Evolutionary conservation across 345 rosid species (phyloP).

Genomic region (Limnanthes douglasii): DNA sequence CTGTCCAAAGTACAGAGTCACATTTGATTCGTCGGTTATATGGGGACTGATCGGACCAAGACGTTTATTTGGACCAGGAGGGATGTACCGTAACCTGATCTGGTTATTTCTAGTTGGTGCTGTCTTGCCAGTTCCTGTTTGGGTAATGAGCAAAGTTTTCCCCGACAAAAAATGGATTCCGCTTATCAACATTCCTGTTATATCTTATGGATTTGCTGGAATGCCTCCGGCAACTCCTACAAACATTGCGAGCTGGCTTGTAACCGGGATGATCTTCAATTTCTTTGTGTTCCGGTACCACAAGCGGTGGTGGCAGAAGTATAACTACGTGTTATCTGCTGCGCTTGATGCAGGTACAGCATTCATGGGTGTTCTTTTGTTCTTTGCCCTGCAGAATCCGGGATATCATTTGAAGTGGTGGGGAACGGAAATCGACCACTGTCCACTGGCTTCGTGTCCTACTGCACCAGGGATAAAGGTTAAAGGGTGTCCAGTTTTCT

Average conservation of each 20-base stretch:
- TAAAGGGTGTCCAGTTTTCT: slow-evolving; percentile 50
- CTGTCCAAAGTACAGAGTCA: slow-evolving; percentile 93
- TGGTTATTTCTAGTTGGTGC: slow-evolving; percentile 97
- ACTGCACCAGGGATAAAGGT: slow-evolving; percentile 68
- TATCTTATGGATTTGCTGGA: slow-evolving; percentile 94
- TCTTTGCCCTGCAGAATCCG: slow-evolving; percentile 76
- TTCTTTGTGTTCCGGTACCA: slow-evolving; percentile 76
- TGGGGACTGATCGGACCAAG: slow-evolving; percentile 94
- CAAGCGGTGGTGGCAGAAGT: slow-evolving; percentile 98
- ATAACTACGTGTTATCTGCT: slow-evolving; percentile 89
- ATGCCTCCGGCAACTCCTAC: slow-evolving; percentile 99
- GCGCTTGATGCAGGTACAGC: slow-evolving; percentile 98
- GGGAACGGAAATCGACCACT: slow-evolving; percentile 82
- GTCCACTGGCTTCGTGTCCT: slow-evolving; percentile 83
- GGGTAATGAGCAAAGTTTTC: slow-evolving; percentile 72
- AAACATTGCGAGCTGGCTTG: slow-evolving; percentile 92
- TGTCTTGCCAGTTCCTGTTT: slow-evolving; percentile 78
- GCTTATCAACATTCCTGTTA: slow-evolving; percentile 85
- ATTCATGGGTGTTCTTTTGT: slow-evolving; percentile 88
- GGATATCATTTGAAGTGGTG: slow-evolving; percentile 64
- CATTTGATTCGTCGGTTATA: slow-evolving; percentile 91
- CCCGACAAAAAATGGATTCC: slow-evolving; percentile 95
- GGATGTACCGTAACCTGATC: slow-evolving; percentile 78
- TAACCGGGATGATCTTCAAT: slow-evolving; percentile 89
- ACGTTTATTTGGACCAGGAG: slow-evolving; percentile 84